Evolutionary conservation across 2,329 filamentous ascomycete genomes (phyloP).

Genomic region (Neofusicoccum kwambonambiense): DNA sequence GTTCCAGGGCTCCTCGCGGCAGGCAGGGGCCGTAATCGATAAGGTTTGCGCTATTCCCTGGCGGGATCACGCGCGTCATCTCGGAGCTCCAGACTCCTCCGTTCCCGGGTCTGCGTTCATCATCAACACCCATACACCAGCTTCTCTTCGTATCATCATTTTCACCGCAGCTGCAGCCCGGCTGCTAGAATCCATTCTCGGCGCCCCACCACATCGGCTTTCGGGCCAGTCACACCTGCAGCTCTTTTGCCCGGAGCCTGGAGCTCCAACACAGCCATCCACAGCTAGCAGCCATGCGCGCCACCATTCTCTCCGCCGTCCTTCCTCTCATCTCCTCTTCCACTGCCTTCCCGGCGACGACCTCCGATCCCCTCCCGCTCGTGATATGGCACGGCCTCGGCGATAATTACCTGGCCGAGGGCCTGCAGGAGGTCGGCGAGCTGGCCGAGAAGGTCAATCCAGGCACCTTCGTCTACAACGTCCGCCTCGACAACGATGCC

Average conservation of each 20-base stretch:
- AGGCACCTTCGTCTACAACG: conserved; percentile 79
- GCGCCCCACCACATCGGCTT: too few species aligned
- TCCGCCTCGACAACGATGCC: conserved; percentile 67
- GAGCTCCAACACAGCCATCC: background rate
- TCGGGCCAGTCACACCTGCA: background rate
- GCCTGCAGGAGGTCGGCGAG: conserved; percentile 68
- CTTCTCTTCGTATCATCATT: background rate
- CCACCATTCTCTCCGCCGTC: background rate
- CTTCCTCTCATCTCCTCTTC: conserved; percentile 19
- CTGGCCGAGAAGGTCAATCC: conserved; percentile 73
- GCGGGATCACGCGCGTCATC: conserved; percentile 7
- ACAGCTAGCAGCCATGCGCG: conserved; percentile 2
- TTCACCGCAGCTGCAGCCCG: background rate
- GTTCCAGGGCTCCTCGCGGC: too few species aligned
- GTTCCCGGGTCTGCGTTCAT: background rate
- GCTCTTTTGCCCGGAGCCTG: background rate
- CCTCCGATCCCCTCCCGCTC: conserved; percentile 63
- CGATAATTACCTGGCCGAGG: conserved; percentile 73
- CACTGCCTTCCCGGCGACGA: conserved; percentile 22
- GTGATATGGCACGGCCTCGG: conserved; percentile 92
- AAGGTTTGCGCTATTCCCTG: background rate
- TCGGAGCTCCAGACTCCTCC: background rate
- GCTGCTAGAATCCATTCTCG: too few species aligned
- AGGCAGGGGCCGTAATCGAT: background rate
- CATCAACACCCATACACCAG: background rate